These are phyloP conservation scores for Colletotrichum eremochloae DNA, from an alignment of 2,329 filamentous ascomycete species.

Conservation along the genomic window DNA sequence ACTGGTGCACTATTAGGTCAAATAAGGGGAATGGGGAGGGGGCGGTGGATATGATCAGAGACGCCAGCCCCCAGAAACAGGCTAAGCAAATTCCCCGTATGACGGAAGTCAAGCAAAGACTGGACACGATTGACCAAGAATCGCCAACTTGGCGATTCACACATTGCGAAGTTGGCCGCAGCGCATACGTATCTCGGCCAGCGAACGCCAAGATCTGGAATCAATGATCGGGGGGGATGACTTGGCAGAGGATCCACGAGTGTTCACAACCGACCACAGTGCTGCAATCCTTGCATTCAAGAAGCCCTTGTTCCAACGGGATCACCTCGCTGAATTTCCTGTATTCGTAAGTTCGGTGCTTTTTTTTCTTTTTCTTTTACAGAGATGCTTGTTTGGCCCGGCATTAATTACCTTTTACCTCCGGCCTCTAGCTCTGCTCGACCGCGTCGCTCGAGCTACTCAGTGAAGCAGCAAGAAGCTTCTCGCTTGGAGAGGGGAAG, in stretches of 20 bases:
- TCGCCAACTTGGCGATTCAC: too few relatives aligned
- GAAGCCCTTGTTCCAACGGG: too few relatives aligned
- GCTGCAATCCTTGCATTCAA: not conserved
- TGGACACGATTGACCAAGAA: not conserved
- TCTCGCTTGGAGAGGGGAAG: not conserved
- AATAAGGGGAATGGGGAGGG: too few relatives aligned
- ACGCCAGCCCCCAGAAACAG: too few relatives aligned
- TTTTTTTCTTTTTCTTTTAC: not conserved
- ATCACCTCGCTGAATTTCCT: not conserved
- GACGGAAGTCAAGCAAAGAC: not conserved
- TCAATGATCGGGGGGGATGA: not conserved
- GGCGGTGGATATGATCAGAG: not conserved
- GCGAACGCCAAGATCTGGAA: not conserved
- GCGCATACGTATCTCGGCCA: not conserved
- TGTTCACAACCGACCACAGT: not conserved
- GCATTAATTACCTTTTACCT: constrained; percentile 9
- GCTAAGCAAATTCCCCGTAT: not conserved
- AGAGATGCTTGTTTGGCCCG: not conserved
- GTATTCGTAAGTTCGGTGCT: not conserved
- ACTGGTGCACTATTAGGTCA: too few relatives aligned
- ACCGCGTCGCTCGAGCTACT: not conserved
- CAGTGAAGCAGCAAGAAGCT: not conserved
- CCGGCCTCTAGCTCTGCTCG: not conserved
- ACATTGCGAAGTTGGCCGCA: not conserved
- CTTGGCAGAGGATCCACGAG: not conserved